These are phyloP conservation scores for Trypanosoma cruzi DNA, from an alignment of 208 protist genomes.

Conservation along the genomic window DNA sequence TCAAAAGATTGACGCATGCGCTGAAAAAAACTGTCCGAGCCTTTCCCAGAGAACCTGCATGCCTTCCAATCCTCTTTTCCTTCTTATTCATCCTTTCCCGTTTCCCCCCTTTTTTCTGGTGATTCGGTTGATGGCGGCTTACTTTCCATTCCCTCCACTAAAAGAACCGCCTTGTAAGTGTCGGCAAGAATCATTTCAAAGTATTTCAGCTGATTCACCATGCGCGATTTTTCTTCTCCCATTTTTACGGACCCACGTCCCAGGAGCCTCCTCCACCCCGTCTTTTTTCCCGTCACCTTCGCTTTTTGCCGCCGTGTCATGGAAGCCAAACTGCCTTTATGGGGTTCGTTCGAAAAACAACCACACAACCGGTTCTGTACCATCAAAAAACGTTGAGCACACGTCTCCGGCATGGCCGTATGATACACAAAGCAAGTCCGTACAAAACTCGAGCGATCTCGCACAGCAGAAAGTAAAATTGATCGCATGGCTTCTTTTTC, in stretches of 20 bases:
- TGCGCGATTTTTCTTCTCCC: neutral
- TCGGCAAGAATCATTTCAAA: conserved; percentile 6
- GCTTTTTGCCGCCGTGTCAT: neutral
- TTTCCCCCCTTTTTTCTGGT: neutral
- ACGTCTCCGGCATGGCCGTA: neutral
- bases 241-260: neutral
- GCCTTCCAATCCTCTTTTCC: neutral
- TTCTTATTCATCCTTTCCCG: neutral
- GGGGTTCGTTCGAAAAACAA: neutral
- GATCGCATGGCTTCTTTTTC: neutral
- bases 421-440: conserved; percentile 11
- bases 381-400: conserved; percentile 4
- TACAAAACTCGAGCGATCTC: conserved; percentile 4
- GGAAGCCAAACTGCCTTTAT: conserved; percentile 6
- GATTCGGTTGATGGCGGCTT: neutral
- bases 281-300: neutral
- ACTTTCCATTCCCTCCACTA: neutral
- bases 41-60: no score
- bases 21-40: no score
- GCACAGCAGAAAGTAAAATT: neutral
- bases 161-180: neutral
- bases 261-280: neutral
- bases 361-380: neutral
- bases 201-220: neutral
- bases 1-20: no score